A percentile compares a stretch with the other conserved stretches of the same genome.
phyloP scores from a whole-genome alignment of 2,329 filamentous ascomycete genomes.

The Penicillium sp. region DNA sequence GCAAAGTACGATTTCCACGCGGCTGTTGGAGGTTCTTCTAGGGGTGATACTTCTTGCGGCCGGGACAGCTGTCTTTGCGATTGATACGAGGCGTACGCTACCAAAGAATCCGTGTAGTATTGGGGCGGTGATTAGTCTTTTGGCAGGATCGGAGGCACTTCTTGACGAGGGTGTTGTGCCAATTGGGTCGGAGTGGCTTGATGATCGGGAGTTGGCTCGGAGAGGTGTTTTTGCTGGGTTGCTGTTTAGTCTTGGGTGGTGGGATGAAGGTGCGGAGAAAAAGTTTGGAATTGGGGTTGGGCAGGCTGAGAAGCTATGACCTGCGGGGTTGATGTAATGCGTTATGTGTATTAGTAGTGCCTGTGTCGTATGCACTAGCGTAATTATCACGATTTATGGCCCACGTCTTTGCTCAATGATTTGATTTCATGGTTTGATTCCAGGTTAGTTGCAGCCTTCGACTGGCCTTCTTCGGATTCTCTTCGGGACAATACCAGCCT shows the following conservation, averaged over 20 bases:
- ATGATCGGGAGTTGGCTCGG: not conserved
- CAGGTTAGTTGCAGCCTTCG: no score
- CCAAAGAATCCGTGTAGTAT: not conserved
- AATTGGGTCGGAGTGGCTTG: not conserved
- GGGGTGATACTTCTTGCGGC: not conserved
- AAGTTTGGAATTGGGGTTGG: not conserved
- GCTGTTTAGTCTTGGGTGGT: not conserved
- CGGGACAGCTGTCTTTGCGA: not conserved
- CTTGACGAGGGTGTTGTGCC: not conserved
- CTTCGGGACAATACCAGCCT: no score
- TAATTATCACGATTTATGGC: no score
- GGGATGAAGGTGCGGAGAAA: not conserved
- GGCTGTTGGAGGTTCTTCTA: not conserved
- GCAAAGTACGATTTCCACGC: not conserved
- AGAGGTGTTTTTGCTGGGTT: not conserved
- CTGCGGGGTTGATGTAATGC: no score
- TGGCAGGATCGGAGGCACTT: not conserved
- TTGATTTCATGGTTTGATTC: no score
- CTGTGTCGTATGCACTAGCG: no score
- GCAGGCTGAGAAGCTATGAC: no score
- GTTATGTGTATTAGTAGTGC: no score
- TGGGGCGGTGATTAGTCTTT: not conserved
- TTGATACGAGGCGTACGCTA: not conserved
- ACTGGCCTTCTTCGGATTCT: no score
- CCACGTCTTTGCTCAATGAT: no score